Evolutionary conservation across 2,329 filamentous ascomycete species (phyloP).

Genomic region (Metarhizium humberi): DNA sequence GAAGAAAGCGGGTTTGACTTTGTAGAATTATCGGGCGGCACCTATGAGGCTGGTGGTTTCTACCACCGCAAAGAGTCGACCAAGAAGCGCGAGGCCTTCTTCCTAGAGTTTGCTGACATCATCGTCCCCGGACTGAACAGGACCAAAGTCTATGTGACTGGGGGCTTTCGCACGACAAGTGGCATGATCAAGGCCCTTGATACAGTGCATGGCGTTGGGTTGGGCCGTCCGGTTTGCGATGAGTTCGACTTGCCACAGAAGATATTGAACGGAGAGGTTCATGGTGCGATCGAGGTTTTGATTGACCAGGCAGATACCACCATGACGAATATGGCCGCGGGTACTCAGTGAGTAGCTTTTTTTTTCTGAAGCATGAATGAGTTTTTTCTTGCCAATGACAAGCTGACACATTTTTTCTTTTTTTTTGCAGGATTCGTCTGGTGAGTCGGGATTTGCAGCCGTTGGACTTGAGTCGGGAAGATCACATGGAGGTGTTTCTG

Average conservation of each 20-base stretch:
- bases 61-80: slow-evolving; percentile 43
- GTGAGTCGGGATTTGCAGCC: slow-evolving; percentile 15
- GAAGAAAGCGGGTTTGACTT: slow-evolving; percentile 44
- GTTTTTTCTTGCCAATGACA: slow-evolving; percentile 5
- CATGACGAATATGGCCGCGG: slow-evolving; percentile 16
- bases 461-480: not conserved
- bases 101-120: slow-evolving; percentile 46
- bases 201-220: slow-evolving; percentile 49
- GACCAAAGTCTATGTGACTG: slow-evolving; percentile 50
- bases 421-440: slow-evolving; percentile 16
- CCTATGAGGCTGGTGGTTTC: slow-evolving; percentile 45
- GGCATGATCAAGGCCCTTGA: slow-evolving; percentile 51
- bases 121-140: slow-evolving; percentile 34
- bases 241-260: slow-evolving; percentile 18
- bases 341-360: no score
- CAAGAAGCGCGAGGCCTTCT: slow-evolving; percentile 47
- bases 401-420: not conserved
- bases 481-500: not conserved
- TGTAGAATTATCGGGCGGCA: slow-evolving; percentile 52
- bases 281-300: slow-evolving; percentile 34
- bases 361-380: no score
- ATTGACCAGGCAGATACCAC: slow-evolving; percentile 43
- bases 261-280: slow-evolving; percentile 19
- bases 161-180: slow-evolving; percentile 43
- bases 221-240: slow-evolving; percentile 30